These are phyloP conservation scores for Yamadazyma diddensiae DNA, from an alignment of 1,139 yeast species.

Conservation along the genomic window DNA sequence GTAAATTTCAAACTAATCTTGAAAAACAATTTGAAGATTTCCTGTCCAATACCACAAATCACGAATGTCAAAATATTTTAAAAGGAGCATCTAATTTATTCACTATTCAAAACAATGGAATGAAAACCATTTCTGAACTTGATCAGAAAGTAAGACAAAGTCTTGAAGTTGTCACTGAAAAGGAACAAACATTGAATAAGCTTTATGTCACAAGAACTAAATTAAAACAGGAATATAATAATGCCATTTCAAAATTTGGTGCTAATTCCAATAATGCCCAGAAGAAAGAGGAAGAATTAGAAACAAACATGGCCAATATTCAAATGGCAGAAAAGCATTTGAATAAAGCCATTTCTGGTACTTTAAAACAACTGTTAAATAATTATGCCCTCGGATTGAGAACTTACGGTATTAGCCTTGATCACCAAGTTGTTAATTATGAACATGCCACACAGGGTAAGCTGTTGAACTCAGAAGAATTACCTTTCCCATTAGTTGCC, in stretches of 20 bases:
- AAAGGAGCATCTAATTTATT: slow-evolving; percentile 10
- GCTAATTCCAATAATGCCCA: slow-evolving; percentile 33
- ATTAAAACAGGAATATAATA: slow-evolving; percentile 35
- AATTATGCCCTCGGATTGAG: slow-evolving; percentile 42
- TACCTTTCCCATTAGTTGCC: too few species aligned
- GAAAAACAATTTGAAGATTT: slow-evolving; percentile 3
- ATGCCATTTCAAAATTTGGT: slow-evolving; percentile 43
- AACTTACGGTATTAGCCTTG: slow-evolving; percentile 26
- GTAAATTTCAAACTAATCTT: background rate
- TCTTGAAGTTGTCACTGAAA: slow-evolving; percentile 43
- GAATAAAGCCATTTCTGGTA: slow-evolving; percentile 42
- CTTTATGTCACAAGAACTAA: slow-evolving; percentile 31
- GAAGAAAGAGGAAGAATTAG: slow-evolving; percentile 46
- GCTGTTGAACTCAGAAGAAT: background rate
- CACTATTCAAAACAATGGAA: slow-evolving; percentile 6
- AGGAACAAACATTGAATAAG: slow-evolving; percentile 48
- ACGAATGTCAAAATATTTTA: slow-evolving; percentile 6
- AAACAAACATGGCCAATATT: slow-evolving; percentile 46
- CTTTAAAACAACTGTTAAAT: slow-evolving; percentile 41
- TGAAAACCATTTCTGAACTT: slow-evolving; percentile 3
- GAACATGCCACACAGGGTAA: slow-evolving; percentile 12
- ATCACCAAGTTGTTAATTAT: slow-evolving; percentile 32
- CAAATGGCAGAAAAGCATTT: slow-evolving; percentile 52
- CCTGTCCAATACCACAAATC: slow-evolving; percentile 5
- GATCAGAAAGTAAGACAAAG: slow-evolving; percentile 23